Base-by-base conservation (phyloP, 2,329 filamentous ascomycete species). In the Ophiostoma quercus region DNA sequence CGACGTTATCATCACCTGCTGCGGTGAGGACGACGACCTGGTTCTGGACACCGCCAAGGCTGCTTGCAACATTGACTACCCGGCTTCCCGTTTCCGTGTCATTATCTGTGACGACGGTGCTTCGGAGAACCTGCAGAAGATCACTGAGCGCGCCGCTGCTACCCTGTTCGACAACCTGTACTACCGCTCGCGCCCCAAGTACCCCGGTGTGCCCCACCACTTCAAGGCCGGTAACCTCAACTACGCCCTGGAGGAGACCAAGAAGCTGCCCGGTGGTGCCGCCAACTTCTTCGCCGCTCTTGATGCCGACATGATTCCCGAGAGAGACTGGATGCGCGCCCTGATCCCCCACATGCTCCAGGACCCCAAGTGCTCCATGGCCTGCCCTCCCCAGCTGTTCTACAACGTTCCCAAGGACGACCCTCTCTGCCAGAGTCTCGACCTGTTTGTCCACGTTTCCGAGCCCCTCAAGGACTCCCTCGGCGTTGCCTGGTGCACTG, bases 151-250 rank as follows among this genome's bases (percentile, higher is more conserved):
- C 6, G 62, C 75, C 1, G 77, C 78, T 1, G 74, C 84, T 25
- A 74, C 77, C 0, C 76, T 79, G 32, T 84, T 81, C 71, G 79
- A 80, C 7, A 85, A 87, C 69, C 75, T 86, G 5, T 81, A 79
- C 73, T 87, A 87, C 77, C 81, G 83, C 75, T 80, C 84, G 2
- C 82, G 84, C 12, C 78, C 80, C 39, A 84, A 84, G 77, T 78
- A 79, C 60, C 80, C 81, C 5, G 82, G 82, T 2, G 78, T 81
- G 25, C 82, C 83, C 1, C 81, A 85, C 73, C 83, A 87, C 74
- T 88, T 86, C 80, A 89, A 89, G 79, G 86, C 87, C 1, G 87
- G 87, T 60, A 89, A 89, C 75, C 79, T 89, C 68, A 89, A 88
- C 77, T 84, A 86, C 69, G 87, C 84, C 57, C 77, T 87, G 22